Base-by-base conservation (phyloP, 371 early-diverging fungal genomes). In the Mortierella sp. region DNA sequence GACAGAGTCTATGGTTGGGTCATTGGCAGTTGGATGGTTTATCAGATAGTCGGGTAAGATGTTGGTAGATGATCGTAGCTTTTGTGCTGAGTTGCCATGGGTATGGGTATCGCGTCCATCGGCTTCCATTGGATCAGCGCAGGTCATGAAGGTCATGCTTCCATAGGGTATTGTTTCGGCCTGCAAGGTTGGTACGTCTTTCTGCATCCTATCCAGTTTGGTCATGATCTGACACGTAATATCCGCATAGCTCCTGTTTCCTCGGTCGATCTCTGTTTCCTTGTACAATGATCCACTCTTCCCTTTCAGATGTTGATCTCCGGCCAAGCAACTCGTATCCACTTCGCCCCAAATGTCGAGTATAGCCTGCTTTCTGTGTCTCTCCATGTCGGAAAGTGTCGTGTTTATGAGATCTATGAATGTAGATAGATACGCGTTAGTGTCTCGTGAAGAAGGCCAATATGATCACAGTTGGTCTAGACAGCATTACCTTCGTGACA, bases 361-460 rank as follows among this genome's bases (percentile, higher is more conserved):
- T 39, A 68, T 10, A 5, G 28, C 45, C 39, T 68, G 51, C 25
- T 68, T 49, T 16, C 46, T 50, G 24, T 50, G 39, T 60, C 67
- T 56, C 57, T n/a, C n/a, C n/a, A 76, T 68, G 1, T 68, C 76
- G 0, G 76, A 76, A 13, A 76, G 24, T 1, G 76, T 68, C 29
- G 60, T 44, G 41, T 76, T 61, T 25, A 54, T 39, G 31, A 76
- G 63, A 22, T 76, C 76, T 76, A 60, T 4, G 2, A 17, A 22
- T 31, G n/a, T 10, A 31, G 39, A 43, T n/a, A 45, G 8, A 14
- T 27, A 12, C 25, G 3, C 3, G 22, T 12, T 28, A 29, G 4
- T 22, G n/a, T 43, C 6, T 25, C 13, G 16, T n/a, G n/a, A n/a
- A n/a, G n/a, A 6, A 13, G 34, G 16, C 14, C 7, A 12, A 24